These are phyloP conservation scores for Strigomonas oncopelti DNA, from an alignment of 208 protist species.

Conservation along the genomic window DNA sequence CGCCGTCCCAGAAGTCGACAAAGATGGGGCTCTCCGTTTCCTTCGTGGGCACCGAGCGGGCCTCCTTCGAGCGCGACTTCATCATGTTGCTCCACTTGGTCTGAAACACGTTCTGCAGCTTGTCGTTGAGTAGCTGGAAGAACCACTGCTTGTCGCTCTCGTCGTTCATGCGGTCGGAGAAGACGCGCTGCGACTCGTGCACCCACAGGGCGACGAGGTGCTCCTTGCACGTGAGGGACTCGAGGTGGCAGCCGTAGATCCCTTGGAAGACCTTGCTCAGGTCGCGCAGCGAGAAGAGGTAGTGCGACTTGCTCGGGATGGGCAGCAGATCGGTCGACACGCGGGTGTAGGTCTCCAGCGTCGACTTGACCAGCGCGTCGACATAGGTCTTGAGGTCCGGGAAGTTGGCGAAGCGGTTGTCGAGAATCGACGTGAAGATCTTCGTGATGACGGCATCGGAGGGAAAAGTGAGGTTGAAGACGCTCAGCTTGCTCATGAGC, in stretches of 20 bases:
- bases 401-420: constrained; percentile 89
- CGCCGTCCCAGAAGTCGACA: constrained; percentile 92
- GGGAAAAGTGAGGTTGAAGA: constrained; percentile 96
- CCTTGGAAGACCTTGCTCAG: constrained; percentile 98
- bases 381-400: constrained; percentile 89
- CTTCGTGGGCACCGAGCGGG: constrained; percentile 26
- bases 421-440: constrained; percentile 96
- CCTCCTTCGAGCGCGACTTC: constrained; percentile 64
- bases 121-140: constrained; percentile 86
- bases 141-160: constrained; percentile 92
- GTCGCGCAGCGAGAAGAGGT: constrained; percentile 98
- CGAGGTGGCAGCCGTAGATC: constrained; percentile 89
- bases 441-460: constrained; percentile 85
- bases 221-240: constrained; percentile 91
- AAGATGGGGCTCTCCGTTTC: constrained; percentile 92
- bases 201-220: constrained; percentile 95
- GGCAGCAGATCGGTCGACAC: constrained; percentile 91
- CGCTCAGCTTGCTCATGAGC: constrained; percentile 93
- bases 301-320: constrained; percentile 97
- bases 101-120: constrained; percentile 90
- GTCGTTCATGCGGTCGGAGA: constrained; percentile 95
- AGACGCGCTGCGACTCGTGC: constrained; percentile 97
- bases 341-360: constrained; percentile 93
- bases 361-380: constrained; percentile 91
- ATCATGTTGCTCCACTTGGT: constrained; percentile 92